Conservation (phyloP, 179 eudicot genomes). For the Actinidia arguta region DNA sequence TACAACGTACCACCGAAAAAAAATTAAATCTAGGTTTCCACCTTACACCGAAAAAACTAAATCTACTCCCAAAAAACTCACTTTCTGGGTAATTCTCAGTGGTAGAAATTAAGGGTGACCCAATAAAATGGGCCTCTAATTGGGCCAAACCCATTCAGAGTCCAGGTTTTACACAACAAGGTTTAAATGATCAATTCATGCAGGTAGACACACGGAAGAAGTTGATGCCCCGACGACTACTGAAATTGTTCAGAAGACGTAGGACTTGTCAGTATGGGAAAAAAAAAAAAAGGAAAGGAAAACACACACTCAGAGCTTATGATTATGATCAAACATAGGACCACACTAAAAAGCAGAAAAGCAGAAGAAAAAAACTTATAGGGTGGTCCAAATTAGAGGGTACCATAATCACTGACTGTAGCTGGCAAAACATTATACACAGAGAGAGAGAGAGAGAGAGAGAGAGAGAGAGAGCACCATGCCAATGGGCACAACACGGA, state of each 20-base stretch:
- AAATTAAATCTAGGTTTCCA: no score
- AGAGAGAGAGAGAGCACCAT: background rate
- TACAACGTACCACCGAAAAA: no score
- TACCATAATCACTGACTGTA: constrained; percentile 10
- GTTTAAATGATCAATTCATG: background rate
- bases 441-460: background rate
- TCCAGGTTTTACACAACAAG: no score
- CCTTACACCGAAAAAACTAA: no score
- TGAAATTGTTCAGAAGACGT: background rate
- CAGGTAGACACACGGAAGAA: background rate
- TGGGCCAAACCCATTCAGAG: no score
- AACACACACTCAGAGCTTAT: background rate
- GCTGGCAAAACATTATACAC: background rate
- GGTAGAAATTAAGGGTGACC: no score
- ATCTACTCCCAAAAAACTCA: no score
- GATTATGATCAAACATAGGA: constrained; percentile 1
- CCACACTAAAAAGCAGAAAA: background rate
- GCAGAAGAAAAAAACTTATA: background rate
- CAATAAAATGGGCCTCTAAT: background rate
- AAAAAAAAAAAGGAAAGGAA: no score
- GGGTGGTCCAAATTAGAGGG: constrained; percentile 11
- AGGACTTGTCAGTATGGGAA: background rate
- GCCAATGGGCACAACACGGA: no score
- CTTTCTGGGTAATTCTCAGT: no score
- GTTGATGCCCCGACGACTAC: background rate